Evolutionary conservation across 306 rosid genomes (phyloP), one percentile per base, ranked within the genome.

Genomic region (Dryas octopetala): DNA sequence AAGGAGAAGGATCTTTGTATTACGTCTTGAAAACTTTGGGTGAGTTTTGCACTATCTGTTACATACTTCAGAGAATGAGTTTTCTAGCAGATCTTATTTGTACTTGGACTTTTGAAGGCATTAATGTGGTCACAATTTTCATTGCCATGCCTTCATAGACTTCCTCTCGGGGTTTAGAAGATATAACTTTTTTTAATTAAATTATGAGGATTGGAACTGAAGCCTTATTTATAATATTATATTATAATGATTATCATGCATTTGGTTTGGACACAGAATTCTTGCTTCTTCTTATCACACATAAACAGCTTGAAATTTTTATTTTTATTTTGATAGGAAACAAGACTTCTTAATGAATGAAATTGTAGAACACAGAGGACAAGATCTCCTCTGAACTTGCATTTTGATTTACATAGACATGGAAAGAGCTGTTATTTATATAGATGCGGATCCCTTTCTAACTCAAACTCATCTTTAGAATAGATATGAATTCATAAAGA

Each of bases 1-100:
- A 92, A 89, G 99, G 96, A 88, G 97, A 92, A 84, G 99, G 99
- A 73, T 95, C 99, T 78, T 80, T 95, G 80, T 95, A 81, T 90
- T 85, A 83, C 74, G 57, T 89, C 89, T 88, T 95, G 88, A 95
- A 95, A 86, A 82, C 87, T 71, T 86, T 92, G 86, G 99, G 99
- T 92, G 91, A 84, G 97, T 90, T 74, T 69, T 86, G 49, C 79
- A 70, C 7, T 44, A 38, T 81, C 66, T 75, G 49, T 86, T 76
- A 9, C 48, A 32, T 67, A 75, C 71, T 63, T 79, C 66, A 41
- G 23, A 75, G 50, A 72, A 45, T 74, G 64, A 76, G 7, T 63
- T 75, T 77, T 63, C 62, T 44, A 28, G 59, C n/a, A 55, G 68
- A 15, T 71, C 38, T 73, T 58, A 13, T 47, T 62, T 76, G 61